Evolutionary conservation across 257 asterid genomes (phyloP).

Genomic region (Leptodermis oblonga): DNA sequence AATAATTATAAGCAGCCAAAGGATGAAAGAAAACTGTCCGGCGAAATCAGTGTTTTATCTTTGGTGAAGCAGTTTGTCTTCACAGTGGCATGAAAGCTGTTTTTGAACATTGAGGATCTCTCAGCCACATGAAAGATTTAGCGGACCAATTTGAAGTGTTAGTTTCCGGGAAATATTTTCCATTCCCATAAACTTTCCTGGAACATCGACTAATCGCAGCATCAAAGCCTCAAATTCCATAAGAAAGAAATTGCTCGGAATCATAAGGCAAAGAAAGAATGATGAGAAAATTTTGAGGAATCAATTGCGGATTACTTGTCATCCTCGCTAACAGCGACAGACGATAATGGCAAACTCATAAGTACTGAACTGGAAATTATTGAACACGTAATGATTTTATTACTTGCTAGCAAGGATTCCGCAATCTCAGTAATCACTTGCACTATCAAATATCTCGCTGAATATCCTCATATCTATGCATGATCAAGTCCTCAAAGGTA

Average conservation of each 20-base stretch:
- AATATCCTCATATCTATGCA: slow-evolving; percentile 10
- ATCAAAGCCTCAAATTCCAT: slow-evolving; percentile 2
- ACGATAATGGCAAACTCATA: neutral
- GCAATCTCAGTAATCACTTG: slow-evolving; percentile 6
- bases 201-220: neutral
- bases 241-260: neutral
- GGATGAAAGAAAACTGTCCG: no score
- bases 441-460: slow-evolving; percentile 8
- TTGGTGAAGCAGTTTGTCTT: slow-evolving; percentile 5
- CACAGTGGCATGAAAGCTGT: neutral
- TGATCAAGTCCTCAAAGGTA: slow-evolving; percentile 9
- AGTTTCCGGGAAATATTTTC: neutral
- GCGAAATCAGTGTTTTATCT: slow-evolving; percentile 1
- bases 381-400: neutral
- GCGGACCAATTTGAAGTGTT: neutral
- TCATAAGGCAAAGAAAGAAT: neutral
- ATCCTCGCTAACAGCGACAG: neutral
- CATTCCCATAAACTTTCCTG: neutral
- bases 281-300: neutral
- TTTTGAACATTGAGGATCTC: neutral
- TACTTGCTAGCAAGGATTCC: slow-evolving; percentile 6
- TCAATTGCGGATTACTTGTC: neutral
- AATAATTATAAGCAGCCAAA: no score
- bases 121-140: neutral
- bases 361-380: slow-evolving; percentile 1